phyloP scores from a whole-genome alignment of 345 rosid species.

The Orychophragmus violaceus region DNA sequence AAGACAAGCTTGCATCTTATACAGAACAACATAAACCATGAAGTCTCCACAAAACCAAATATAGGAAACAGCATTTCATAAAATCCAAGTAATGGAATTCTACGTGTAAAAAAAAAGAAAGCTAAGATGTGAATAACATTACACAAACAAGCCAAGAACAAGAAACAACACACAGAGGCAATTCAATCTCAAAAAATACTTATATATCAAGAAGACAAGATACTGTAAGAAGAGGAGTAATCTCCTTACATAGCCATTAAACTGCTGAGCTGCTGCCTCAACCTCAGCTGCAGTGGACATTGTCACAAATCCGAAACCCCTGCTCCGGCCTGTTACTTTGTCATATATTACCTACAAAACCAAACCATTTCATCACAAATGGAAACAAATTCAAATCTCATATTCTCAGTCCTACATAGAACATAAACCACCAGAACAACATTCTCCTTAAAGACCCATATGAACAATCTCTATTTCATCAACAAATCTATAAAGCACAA shows the following conservation, averaged over 20 bases:
- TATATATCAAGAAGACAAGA: not conserved
- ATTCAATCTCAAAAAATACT: not conserved
- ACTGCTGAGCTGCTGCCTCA: slow-evolving; percentile 75
- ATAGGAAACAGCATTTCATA: not conserved
- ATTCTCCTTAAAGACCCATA: not conserved
- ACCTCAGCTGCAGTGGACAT: slow-evolving; percentile 76
- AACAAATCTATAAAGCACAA: not conserved
- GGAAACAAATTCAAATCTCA: not conserved
- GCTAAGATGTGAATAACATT: not conserved
- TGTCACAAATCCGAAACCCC: slow-evolving; percentile 97
- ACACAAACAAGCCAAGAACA: slow-evolving; percentile 12
- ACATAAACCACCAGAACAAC: not conserved
- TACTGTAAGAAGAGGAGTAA: not conserved
- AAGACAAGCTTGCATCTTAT: not conserved
- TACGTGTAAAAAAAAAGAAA: not conserved
- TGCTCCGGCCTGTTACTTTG: slow-evolving; percentile 87
- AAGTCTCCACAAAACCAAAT: not conserved
- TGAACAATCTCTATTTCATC: not conserved
- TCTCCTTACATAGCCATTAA: slow-evolving; percentile 86
- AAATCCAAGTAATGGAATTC: not conserved
- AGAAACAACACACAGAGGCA: not conserved
- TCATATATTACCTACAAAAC: slow-evolving; percentile 81
- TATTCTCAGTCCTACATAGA: not conserved
- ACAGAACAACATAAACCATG: not conserved
- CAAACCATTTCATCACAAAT: slow-evolving; percentile 12